Conservation (phyloP, 176 grass and related monocot species). For the Poa pratensis region DNA sequence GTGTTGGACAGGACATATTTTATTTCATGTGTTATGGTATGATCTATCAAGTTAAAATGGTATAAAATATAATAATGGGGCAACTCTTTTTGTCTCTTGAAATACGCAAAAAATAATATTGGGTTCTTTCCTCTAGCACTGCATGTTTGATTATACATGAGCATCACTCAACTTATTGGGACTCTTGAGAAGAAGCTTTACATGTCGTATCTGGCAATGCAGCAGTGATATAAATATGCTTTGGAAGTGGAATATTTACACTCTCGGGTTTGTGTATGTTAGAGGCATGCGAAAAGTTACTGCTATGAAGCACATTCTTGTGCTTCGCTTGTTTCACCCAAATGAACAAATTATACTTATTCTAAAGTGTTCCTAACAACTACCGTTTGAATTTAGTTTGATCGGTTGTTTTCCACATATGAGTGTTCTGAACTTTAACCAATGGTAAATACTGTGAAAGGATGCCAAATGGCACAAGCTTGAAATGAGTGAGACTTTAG, state of each 20-base stretch:
- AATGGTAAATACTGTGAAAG: background rate
- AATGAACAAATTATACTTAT: background rate
- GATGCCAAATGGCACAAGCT: no score
- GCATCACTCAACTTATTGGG: background rate
- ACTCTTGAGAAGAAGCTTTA: background rate
- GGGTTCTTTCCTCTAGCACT: background rate
- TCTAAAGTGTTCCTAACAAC: background rate
- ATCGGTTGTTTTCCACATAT: background rate
- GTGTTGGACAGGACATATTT: slow-evolving; percentile 24
- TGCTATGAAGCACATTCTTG: background rate
- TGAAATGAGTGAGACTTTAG: no score
- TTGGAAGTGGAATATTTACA: slow-evolving; percentile 22
- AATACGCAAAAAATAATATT: slow-evolving; percentile 5
- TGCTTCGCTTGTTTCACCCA: slow-evolving; percentile 9
- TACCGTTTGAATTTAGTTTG: slow-evolving; percentile 11
- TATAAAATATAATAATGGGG: background rate
- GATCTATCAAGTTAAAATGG: slow-evolving; percentile 13
- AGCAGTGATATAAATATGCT: background rate
- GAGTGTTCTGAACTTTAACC: background rate
- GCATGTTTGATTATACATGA: slow-evolving; percentile 22
- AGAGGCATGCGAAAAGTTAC: slow-evolving; percentile 3
- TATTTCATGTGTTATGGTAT: slow-evolving; percentile 11
- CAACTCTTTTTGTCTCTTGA: slow-evolving; percentile 1
- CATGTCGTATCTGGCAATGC: background rate
- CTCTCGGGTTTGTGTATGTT: background rate